A percentile compares a stretch with the other conserved stretches of the same genome.
phyloP scores from a whole-genome alignment of 2,329 filamentous ascomycete genomes.

The Xylaria sp. region DNA sequence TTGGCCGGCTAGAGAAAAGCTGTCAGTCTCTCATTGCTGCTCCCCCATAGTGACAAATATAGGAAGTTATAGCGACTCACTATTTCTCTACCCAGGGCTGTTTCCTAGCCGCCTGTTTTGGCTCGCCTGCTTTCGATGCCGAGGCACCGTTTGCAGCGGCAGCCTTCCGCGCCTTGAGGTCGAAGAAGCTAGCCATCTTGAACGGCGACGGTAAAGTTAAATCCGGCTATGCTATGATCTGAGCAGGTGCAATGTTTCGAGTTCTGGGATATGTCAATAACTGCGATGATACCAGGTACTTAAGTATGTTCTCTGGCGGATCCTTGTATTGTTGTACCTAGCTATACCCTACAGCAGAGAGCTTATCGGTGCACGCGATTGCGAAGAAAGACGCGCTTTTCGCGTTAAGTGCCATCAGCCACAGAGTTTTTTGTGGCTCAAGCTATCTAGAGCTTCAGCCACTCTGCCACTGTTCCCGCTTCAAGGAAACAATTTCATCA shows the following conservation, averaged over 20 bases:
- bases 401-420: conserved; percentile 37
- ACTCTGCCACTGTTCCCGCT: conserved; percentile 32
- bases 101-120: conserved; percentile 71
- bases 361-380: conserved; percentile 18
- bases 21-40: conserved; percentile 45
- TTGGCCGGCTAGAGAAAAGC: conserved; percentile 77
- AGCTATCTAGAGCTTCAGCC: conserved; percentile 29
- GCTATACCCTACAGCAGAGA: not conserved
- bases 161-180: conserved; percentile 89
- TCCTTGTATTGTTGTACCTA: not conserved
- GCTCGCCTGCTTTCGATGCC: conserved; percentile 73
- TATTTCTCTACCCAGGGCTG: conserved; percentile 99
- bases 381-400: conserved; percentile 28
- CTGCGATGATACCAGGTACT: not conserved
- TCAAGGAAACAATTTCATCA: conserved; percentile 3
- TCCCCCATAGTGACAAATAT: not conserved
- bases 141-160: conserved; percentile 71
- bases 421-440: conserved; percentile 16
- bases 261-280: not conserved
- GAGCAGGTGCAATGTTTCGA: not conserved
- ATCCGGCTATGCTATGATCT: not conserved
- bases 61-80: conserved; percentile 60
- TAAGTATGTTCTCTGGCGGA: not conserved
- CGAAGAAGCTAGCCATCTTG: conserved; percentile 90
- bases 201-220: not conserved